Evolutionary conservation across 116 monocot species (phyloP).

Genomic region (Papilionanthe hybrid): DNA sequence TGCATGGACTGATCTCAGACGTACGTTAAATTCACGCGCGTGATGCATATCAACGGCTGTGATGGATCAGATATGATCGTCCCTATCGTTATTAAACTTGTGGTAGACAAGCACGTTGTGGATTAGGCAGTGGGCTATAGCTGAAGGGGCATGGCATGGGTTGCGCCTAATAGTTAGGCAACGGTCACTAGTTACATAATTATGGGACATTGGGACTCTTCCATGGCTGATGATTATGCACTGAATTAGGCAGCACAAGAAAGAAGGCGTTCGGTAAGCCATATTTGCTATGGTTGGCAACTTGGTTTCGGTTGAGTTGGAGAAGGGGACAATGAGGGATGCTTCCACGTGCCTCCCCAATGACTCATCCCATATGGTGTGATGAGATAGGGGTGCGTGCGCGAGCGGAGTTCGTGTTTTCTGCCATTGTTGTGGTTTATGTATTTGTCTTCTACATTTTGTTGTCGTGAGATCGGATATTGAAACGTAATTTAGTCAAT

Average conservation of each 20-base stretch:
- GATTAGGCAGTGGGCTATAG: not conserved
- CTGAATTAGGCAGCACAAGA: slow-evolving; percentile 1
- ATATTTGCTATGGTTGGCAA: not conserved
- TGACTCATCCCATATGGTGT: not conserved
- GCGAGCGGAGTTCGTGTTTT: too few species aligned
- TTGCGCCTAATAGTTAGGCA: slow-evolving; percentile 2
- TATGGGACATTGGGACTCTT: not conserved
- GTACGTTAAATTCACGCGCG: not conserved
- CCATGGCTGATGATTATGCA: not conserved
- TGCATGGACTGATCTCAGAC: not conserved
- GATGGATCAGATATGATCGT: not conserved
- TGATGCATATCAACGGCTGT: slow-evolving; percentile 2
- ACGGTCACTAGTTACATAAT: not conserved
- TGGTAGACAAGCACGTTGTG: not conserved
- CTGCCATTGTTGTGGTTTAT: too few species aligned
- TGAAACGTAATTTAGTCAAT: too few species aligned
- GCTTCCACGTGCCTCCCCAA: not conserved
- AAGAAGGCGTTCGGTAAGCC: slow-evolving; percentile 10
- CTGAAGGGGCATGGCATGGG: not conserved
- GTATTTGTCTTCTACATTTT: too few species aligned
- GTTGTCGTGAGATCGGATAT: too few species aligned
- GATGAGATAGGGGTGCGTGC: too few species aligned
- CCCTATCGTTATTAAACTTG: not conserved
- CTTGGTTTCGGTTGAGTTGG: not conserved
- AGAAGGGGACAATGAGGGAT: not conserved